These are phyloP conservation scores for Panicum miliaceum DNA, from an alignment of 176 grass and related monocot genomes.

Conservation along the genomic window DNA sequence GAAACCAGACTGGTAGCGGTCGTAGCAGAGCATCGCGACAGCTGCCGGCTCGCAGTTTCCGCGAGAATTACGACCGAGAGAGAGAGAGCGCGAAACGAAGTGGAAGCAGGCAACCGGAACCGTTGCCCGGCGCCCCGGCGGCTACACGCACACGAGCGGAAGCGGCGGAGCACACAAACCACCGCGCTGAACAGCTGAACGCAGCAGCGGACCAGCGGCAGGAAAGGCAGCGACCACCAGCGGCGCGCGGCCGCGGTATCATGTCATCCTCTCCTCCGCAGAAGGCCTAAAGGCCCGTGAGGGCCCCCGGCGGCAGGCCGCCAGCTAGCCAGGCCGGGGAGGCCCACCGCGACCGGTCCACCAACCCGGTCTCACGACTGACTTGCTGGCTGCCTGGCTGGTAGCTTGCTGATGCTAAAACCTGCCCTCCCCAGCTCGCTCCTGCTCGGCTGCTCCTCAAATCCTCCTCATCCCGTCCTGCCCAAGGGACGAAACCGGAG, in stretches of 20 bases:
- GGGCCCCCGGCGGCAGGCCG: constrained; percentile 5
- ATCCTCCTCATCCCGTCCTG: neutral
- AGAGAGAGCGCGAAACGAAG: neutral
- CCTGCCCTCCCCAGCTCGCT: neutral
- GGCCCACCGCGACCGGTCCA: constrained; percentile 29
- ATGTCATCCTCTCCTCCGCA: neutral
- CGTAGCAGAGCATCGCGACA: neutral
- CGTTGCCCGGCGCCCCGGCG: neutral
- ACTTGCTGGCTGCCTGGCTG: neutral
- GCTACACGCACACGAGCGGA: neutral
- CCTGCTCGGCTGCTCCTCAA: neutral
- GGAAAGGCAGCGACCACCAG: neutral
- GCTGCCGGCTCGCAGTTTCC: neutral
- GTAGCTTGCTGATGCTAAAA: neutral
- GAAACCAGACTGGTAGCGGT: neutral
- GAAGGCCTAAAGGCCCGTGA: neutral
- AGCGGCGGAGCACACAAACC: neutral
- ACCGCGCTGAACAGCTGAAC: neutral
- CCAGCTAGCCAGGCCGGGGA: neutral
- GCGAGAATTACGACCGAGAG: neutral
- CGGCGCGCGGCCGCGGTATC: neutral
- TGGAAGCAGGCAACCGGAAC: neutral
- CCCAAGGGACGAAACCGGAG: constrained; percentile 16
- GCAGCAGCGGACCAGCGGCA: neutral
- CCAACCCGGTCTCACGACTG: neutral